A percentile compares a stretch with the other conserved stretches of the same genome.
phyloP scores from a whole-genome alignment of 2,329 filamentous ascomycete species.

The Chrysoporthe puriensis region DNA sequence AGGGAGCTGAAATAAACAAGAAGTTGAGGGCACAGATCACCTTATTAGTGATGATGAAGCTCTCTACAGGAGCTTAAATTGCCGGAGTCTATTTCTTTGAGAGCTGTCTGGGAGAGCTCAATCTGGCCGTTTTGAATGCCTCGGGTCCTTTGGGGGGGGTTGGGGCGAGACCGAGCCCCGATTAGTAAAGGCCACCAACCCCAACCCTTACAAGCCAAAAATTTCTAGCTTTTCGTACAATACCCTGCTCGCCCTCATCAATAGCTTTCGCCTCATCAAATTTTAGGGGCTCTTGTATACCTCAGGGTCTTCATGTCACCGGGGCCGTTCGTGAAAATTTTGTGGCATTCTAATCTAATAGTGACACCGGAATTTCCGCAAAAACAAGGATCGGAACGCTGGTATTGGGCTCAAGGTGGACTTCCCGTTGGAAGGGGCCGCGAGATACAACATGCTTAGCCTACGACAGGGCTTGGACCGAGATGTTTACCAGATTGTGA shows the following conservation, averaged over 20 bases:
- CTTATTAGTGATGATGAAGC: no score
- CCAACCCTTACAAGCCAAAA: not conserved
- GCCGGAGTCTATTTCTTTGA: no score
- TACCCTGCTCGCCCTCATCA: not conserved
- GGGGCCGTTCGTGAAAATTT: no score
- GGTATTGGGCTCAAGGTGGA: not conserved
- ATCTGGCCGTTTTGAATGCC: not conserved
- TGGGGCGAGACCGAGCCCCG: no score
- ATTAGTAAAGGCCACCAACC: not conserved
- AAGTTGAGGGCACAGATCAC: no score
- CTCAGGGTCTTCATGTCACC: not conserved
- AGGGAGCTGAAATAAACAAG: no score
- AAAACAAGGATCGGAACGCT: not conserved
- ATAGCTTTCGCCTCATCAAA: not conserved
- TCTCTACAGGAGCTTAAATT: no score
- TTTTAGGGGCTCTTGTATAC: not conserved
- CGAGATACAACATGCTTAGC: conserved; percentile 34
- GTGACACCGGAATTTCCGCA: no score
- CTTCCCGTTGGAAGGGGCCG: not conserved
- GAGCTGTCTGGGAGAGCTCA: no score
- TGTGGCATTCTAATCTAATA: no score
- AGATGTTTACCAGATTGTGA: conserved; percentile 79
- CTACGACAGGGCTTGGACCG: conserved; percentile 63
- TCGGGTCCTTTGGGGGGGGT: not conserved
- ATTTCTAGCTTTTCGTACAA: not conserved